These are phyloP conservation scores for Entophlyctis luteolus DNA, from an alignment of 192 early-diverging fungal genomes.

Conservation along the genomic window DNA sequence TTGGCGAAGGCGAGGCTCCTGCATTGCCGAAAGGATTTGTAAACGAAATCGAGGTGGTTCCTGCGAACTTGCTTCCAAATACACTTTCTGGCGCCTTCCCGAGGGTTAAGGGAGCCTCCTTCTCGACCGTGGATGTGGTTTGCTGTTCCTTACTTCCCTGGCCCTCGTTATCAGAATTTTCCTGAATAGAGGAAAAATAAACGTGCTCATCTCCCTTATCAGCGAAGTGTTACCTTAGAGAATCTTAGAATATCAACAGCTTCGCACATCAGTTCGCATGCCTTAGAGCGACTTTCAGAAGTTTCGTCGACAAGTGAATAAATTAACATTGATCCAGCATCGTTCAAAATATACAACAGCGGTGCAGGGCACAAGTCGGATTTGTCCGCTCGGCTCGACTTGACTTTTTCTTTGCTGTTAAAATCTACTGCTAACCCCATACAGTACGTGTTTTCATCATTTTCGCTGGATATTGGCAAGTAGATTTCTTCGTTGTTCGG, in stretches of 20 bases:
- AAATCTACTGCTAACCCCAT: slow-evolving; percentile 76
- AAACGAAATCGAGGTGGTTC: background rate
- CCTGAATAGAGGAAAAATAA: too few species aligned
- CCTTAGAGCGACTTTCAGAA: background rate
- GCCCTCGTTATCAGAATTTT: too few species aligned
- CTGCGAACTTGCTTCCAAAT: background rate
- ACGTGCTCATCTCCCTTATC: too few species aligned
- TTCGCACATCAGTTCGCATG: background rate
- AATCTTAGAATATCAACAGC: too few species aligned
- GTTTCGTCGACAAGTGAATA: background rate
- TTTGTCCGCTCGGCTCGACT: background rate
- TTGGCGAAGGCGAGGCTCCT: background rate
- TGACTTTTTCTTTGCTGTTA: slow-evolving; percentile 42
- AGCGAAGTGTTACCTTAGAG: too few species aligned
- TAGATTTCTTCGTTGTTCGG: slow-evolving; percentile 42
- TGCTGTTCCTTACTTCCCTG: too few species aligned
- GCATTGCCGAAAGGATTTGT: background rate
- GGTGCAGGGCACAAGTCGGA: slow-evolving; percentile 10
- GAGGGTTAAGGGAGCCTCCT: too few species aligned
- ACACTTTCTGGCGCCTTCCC: too few species aligned
- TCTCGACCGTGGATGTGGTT: too few species aligned
- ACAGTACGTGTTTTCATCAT: slow-evolving; percentile 61
- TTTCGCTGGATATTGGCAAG: slow-evolving; percentile 48
- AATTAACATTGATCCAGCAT: slow-evolving; percentile 9
- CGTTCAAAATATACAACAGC: slow-evolving; percentile 14